These are phyloP conservation scores for Teunomyces barrocoloradensis DNA, from an alignment of 805 yeast species.

Conservation along the genomic window DNA sequence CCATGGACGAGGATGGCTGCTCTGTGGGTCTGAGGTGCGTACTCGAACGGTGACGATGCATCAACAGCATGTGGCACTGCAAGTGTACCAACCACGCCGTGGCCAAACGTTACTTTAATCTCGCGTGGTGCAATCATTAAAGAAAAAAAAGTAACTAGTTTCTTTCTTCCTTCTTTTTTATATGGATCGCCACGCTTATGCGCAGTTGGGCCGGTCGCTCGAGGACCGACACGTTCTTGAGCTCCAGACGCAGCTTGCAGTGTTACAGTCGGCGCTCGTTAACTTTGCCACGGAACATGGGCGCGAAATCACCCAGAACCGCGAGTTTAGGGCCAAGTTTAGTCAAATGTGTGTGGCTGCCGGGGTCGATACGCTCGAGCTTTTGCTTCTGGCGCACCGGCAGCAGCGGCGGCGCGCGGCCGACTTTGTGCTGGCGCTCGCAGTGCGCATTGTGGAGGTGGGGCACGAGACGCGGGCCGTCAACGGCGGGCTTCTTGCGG, in stretches of 20 bases:
- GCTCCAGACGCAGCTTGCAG: slow-evolving; percentile 66
- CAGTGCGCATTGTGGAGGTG: slow-evolving; percentile 72
- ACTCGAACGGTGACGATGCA: slow-evolving; percentile 20
- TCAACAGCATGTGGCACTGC: slow-evolving; percentile 37
- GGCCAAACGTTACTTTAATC: slow-evolving; percentile 31
- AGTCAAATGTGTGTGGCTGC: slow-evolving; percentile 72
- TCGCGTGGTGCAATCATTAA: slow-evolving; percentile 26
- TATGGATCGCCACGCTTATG: slow-evolving; percentile 26
- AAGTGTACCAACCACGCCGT: slow-evolving; percentile 37
- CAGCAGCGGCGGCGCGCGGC: slow-evolving; percentile 20
- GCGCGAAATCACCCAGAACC: slow-evolving; percentile 60
- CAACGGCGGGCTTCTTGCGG: slow-evolving; percentile 79
- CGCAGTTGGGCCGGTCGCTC: slow-evolving; percentile 49
- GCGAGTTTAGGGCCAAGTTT: slow-evolving; percentile 67
- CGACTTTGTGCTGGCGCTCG: slow-evolving; percentile 53
- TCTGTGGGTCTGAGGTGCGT: slow-evolving; percentile 44
- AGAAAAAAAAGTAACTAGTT: too few species aligned
- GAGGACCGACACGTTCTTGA: slow-evolving; percentile 56
- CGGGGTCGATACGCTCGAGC: slow-evolving; percentile 77
- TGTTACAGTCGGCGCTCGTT: slow-evolving; percentile 75
- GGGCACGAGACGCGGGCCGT: slow-evolving; percentile 66
- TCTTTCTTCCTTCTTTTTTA: too few species aligned
- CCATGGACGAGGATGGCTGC: slow-evolving; percentile 77
- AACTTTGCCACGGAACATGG: slow-evolving; percentile 73
- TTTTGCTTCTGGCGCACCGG: slow-evolving; percentile 20